These are phyloP conservation scores for Aspergillus carlsbadensis DNA, from an alignment of 495 filamentous ascomycete species.

Conservation along the genomic window DNA sequence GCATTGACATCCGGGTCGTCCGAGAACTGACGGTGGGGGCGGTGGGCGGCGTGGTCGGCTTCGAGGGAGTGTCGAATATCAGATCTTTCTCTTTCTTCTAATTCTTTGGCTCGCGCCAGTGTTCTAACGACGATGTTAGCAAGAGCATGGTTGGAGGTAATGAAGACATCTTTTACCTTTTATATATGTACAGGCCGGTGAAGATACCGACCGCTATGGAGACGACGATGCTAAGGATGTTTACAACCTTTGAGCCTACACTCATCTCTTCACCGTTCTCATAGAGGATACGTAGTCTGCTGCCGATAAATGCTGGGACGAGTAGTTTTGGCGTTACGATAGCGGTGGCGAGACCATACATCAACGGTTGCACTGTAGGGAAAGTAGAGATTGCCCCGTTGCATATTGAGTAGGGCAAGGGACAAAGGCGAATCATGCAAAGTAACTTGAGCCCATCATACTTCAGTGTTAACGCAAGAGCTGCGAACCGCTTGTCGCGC, in stretches of 20 bases:
- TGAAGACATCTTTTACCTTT: constrained; percentile 39
- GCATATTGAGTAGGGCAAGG: constrained; percentile 89
- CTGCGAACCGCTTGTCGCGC: constrained; percentile 74
- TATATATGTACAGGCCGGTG: constrained; percentile 85
- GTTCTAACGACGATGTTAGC: constrained; percentile 49
- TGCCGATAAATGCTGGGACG: constrained; percentile 91
- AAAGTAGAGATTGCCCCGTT: constrained; percentile 95
- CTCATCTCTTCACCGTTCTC: constrained; percentile 67
- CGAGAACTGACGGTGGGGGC: constrained; percentile 41
- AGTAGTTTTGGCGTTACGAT: constrained; percentile 77
- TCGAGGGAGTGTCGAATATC: constrained; percentile 43
- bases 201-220: constrained; percentile 66
- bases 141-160: not conserved
- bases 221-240: constrained; percentile 78
- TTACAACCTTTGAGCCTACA: constrained; percentile 58
- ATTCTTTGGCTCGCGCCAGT: constrained; percentile 75
- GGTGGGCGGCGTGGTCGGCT: constrained; percentile 39
- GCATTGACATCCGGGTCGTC: constrained; percentile 45
- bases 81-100: constrained; percentile 78
- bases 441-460: constrained; percentile 87
- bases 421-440: constrained; percentile 90
- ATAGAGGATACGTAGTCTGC: constrained; percentile 59
- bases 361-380: constrained; percentile 73
- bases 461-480: constrained; percentile 63
- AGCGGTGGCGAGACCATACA: constrained; percentile 80